Conservation (phyloP, 108 stramenopile species). For the Nitzschia sp. region DNA sequence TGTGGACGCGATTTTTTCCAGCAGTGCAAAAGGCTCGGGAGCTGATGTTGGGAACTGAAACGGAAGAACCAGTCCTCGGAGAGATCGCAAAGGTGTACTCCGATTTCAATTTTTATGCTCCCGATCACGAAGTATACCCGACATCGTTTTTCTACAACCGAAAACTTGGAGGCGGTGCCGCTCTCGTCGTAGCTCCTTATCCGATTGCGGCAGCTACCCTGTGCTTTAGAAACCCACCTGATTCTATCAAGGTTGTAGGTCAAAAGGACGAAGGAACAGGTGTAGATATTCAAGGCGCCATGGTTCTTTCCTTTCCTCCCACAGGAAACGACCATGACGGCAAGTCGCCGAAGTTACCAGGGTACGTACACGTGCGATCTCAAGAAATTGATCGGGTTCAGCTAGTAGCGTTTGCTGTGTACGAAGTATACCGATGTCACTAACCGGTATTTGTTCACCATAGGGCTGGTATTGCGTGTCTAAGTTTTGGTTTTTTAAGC, state of each 20-base stretch:
- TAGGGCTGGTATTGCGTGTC: constrained; percentile 51
- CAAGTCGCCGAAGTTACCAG: constrained; percentile 52
- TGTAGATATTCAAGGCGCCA: constrained; percentile 58
- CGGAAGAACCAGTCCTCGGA: constrained; percentile 34
- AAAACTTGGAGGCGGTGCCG: constrained; percentile 68
- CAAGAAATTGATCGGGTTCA: neutral
- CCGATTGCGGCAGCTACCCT: constrained; percentile 62
- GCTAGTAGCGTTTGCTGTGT: too few relatives aligned
- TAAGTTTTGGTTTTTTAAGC: constrained; percentile 61
- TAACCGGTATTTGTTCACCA: neutral
- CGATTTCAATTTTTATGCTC: constrained; percentile 72
- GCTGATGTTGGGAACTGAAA: constrained; percentile 32
- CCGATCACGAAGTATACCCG: constrained; percentile 68
- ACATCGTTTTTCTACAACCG: constrained; percentile 62
- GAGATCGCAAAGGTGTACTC: constrained; percentile 56
- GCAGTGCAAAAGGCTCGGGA: constrained; percentile 77
- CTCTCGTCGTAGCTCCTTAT: constrained; percentile 54
- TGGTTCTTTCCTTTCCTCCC: constrained; percentile 51
- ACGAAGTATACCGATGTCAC: too few relatives aligned
- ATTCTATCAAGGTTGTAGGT: constrained; percentile 47
- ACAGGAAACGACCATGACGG: constrained; percentile 35
- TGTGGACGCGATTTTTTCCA: constrained; percentile 92
- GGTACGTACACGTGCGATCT: constrained; percentile 23
- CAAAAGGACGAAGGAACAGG: constrained; percentile 59
- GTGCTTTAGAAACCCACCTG: constrained; percentile 45